Base-by-base conservation (phyloP, 164 flowering plant genomes). In the Vitis amurensis region DNA sequence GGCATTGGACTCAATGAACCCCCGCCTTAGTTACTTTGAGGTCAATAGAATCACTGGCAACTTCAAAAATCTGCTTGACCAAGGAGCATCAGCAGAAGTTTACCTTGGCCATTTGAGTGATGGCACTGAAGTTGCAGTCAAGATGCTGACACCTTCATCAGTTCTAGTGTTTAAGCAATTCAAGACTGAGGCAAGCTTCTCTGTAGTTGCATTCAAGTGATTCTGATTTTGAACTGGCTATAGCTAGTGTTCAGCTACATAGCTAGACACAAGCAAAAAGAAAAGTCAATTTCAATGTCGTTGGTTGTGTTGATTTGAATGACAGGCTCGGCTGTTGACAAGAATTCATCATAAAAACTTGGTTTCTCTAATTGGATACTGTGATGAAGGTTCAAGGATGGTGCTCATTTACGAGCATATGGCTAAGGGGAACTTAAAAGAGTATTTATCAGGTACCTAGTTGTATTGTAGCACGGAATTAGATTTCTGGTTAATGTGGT, bases 31-130 rank as follows among this genome's bases (percentile, higher is more conserved):
- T n/a, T 81, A 79, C 37, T 49, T 74, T 23, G 84, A 85, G 49
- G 63, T 87, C 0, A 12, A 76, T 19, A 73, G 16, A 1, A 86
- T 84, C 11, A 86, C 86, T 3, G 70, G 67, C 17, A 78, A 80
- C 58, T 87, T 87, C 14, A 13, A 63, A 9, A 57, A n/a, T 15
- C 70, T 75, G 5, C 64, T 84, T 61, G 86, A 85, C 1, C 69
- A 64, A 81, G 90, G 88, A 69, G 85, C 82, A 30, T 87, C 73
- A 69, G 88, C 84, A 50, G 73, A 71, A 12, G 88, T 84, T 29
- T 84, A 77, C 61, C 78, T 64, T 70, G 88, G 88, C 13, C 44
- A 49, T 55, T 15, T 81, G 49, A 31, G 44, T 6, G 74, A 79
- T 37, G 81, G 69, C 23, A 57, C 67, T 56, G 70, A 64, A 50